Evolutionary conservation across 1,284 basidiomycete species (phyloP).

Genomic region (Cryptococcus maquisensis): DNA sequence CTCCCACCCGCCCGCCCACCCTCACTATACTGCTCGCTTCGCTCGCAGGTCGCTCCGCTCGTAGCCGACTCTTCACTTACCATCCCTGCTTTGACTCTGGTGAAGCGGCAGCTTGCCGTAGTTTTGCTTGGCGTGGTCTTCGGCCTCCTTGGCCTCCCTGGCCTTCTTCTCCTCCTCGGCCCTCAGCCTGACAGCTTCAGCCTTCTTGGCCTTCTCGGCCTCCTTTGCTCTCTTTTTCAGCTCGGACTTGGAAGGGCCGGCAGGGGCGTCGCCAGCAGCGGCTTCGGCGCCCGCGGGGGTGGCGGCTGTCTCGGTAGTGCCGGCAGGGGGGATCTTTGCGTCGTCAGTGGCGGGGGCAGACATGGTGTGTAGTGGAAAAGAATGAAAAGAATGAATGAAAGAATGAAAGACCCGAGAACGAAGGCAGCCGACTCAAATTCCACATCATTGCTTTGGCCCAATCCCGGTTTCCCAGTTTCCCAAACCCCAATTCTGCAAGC

Average conservation of each 20-base stretch:
- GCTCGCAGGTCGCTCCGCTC: neutral
- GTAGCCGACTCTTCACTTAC: conserved; percentile 41
- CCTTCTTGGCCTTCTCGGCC: conserved; percentile 88
- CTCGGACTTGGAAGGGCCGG: conserved; percentile 74
- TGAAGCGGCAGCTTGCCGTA: conserved; percentile 90
- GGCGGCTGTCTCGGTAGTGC: conserved; percentile 10
- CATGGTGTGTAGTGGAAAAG: conserved; percentile 8
- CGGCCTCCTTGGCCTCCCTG: conserved; percentile 66
- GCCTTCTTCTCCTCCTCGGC: conserved; percentile 71
- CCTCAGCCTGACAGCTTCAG: conserved; percentile 74
- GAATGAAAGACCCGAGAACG: neutral
- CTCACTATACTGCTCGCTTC: neutral
- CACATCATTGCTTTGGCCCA: neutral
- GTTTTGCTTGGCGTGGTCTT: conserved; percentile 78
- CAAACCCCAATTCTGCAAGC: no score
- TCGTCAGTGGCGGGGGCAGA: conserved; percentile 19
- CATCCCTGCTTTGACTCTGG: conserved; percentile 70
- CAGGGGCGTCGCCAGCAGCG: conserved; percentile 19
- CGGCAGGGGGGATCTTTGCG: conserved; percentile 6
- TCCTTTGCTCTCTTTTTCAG: conserved; percentile 90
- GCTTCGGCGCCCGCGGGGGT: conserved; percentile 7
- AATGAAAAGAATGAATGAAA: neutral
- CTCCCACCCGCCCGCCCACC: neutral
- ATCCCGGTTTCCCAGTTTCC: no score
- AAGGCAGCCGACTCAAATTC: conserved; percentile 3